Evolutionary conservation across 441 rosid genomes (phyloP).

Genomic region (Arabidopsis hybrid): DNA sequence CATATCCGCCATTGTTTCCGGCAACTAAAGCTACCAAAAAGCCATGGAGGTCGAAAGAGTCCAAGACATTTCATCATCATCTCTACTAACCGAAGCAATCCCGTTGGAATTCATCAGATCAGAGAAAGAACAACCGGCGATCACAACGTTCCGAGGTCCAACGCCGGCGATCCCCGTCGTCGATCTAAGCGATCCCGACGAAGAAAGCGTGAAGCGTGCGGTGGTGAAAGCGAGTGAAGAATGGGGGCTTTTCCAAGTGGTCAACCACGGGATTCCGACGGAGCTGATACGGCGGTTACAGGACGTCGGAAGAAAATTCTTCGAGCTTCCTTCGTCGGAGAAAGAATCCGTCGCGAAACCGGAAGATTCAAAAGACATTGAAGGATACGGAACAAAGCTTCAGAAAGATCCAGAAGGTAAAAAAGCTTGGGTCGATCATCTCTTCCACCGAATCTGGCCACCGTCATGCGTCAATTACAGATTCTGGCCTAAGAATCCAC

Average conservation of each 20-base stretch:
- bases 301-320: slow-evolving; percentile 64
- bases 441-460: slow-evolving; percentile 87
- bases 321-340: slow-evolving; percentile 67
- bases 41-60: slow-evolving; percentile 58
- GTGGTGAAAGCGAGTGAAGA: slow-evolving; percentile 52
- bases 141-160: slow-evolving; percentile 55
- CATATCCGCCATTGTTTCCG: slow-evolving; percentile 30
- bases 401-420: slow-evolving; percentile 64
- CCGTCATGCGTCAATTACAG: slow-evolving; percentile 57
- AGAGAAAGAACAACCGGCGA: slow-evolving; percentile 58
- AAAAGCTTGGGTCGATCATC: slow-evolving; percentile 84
- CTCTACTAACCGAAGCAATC: slow-evolving; percentile 41
- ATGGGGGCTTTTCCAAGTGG: slow-evolving; percentile 72
- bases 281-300: slow-evolving; percentile 58
- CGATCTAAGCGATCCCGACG: slow-evolving; percentile 47
- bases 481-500: slow-evolving; percentile 81
- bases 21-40: not conserved
- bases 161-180: slow-evolving; percentile 60
- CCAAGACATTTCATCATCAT: slow-evolving; percentile 52
- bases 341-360: slow-evolving; percentile 64
- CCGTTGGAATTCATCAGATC: slow-evolving; percentile 62
- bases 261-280: slow-evolving; percentile 63
- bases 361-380: slow-evolving; percentile 48
- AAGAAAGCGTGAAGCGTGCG: slow-evolving; percentile 32
- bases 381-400: slow-evolving; percentile 74